Evolutionary conservation across 1,284 basidiomycete genomes (phyloP).

Genomic region (Vanrija pseudolonga): DNA sequence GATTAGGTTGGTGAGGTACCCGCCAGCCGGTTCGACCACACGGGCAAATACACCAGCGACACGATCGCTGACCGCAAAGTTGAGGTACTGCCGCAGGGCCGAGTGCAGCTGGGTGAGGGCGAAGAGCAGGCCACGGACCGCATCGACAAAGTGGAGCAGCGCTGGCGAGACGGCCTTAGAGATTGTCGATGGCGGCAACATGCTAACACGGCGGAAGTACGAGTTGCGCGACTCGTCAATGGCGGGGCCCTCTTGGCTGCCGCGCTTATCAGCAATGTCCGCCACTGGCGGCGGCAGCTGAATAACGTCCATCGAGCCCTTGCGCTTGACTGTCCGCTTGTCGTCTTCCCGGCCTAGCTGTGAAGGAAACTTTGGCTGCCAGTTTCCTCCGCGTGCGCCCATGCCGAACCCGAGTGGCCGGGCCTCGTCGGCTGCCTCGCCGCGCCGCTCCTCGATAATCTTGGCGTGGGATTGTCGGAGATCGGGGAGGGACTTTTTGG

Average conservation of each 20-base stretch:
- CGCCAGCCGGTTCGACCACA: conserved; percentile 78
- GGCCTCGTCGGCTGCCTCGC: conserved; percentile 25
- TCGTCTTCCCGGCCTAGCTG: conserved; percentile 7
- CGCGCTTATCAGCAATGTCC: background rate
- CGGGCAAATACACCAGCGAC: conserved; percentile 74
- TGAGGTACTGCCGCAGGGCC: conserved; percentile 81
- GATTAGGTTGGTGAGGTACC: conserved; percentile 79
- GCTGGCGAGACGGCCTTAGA: conserved; percentile 69
- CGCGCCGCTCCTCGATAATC: conserved; percentile 47
- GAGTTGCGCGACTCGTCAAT: conserved; percentile 79
- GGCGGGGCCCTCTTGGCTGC: conserved; percentile 27
- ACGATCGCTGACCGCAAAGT: conserved; percentile 81
- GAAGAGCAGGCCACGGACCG: conserved; percentile 86
- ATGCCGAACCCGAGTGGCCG: conserved; percentile 34
- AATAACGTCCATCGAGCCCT: conserved; percentile 22
- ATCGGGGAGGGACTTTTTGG: conserved; percentile 85
- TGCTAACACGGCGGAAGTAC: conserved; percentile 82
- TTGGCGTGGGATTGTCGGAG: conserved; percentile 60
- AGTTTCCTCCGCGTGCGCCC: conserved; percentile 1
- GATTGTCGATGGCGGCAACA: conserved; percentile 65
- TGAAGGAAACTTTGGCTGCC: conserved; percentile 1
- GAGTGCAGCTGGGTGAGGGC: conserved; percentile 89
- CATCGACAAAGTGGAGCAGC: conserved; percentile 74
- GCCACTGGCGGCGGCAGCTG: background rate
- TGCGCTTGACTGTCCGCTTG: conserved; percentile 17